Evolutionary conservation across 1,139 yeast genomes (phyloP).

Genomic region (Fermentozyma sake): DNA sequence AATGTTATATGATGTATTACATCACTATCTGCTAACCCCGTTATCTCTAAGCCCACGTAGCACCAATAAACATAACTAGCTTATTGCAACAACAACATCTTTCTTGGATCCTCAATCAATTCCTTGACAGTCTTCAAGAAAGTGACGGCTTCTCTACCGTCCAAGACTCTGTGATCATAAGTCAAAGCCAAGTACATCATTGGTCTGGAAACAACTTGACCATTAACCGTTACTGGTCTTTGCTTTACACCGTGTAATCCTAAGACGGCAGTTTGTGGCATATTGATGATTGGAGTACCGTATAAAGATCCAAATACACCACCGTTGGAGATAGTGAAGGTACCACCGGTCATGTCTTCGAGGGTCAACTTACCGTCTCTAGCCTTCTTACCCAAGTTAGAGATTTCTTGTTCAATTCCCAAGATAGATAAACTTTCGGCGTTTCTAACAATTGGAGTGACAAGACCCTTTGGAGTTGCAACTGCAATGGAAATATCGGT

Average conservation of each 20-base stretch:
- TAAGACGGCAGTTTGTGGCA: constrained; percentile 97
- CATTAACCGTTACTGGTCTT: constrained; percentile 95
- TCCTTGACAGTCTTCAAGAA: constrained; percentile 95
- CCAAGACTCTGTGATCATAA: constrained; percentile 96
- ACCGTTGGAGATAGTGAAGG: constrained; percentile 98
- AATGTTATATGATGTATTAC: too few species aligned
- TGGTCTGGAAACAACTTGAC: constrained; percentile 95
- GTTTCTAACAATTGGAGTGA: constrained; percentile 96
- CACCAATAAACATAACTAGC: too few species aligned
- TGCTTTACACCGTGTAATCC: constrained; percentile 98
- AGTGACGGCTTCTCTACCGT: constrained; percentile 98
- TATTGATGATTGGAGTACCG: constrained; percentile 97
- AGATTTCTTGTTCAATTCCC: constrained; percentile 86
- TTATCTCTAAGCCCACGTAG: too few species aligned
- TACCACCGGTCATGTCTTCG: constrained; percentile 99
- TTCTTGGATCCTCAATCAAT: constrained; percentile 97
- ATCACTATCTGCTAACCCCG: too few species aligned
- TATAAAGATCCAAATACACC: constrained; percentile 97
- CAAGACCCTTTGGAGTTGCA: constrained; percentile 99
- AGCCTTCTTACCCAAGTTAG: constrained; percentile 82
- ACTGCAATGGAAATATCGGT: constrained; percentile 96
- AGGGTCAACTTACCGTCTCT: constrained; percentile 94
- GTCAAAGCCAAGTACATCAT: constrained; percentile 99
- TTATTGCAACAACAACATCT: constrained; percentile 75
- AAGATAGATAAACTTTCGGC: constrained; percentile 88